These are phyloP conservation scores for Leccinum ponderosum DNA, from an alignment of 1,284 basidiomycete species.

Conservation along the genomic window DNA sequence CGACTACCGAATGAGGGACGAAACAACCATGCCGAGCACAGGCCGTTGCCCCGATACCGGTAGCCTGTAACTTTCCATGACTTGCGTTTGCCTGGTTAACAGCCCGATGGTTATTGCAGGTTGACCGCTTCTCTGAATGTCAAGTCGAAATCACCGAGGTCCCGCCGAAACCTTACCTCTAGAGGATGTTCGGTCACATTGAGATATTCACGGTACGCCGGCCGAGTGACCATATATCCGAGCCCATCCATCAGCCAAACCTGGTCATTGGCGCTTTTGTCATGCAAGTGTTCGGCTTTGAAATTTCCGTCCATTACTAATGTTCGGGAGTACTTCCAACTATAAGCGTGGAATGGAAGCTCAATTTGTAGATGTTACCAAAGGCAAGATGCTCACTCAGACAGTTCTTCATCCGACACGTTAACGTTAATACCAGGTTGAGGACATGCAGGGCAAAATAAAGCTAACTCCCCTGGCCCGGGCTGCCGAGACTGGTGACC, in stretches of 20 bases:
- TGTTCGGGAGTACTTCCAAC: constrained; percentile 3
- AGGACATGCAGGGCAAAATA: too few relatives aligned
- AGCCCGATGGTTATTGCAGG: constrained; percentile 8
- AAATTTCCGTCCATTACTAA: constrained; percentile 1
- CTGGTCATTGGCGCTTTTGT: not conserved
- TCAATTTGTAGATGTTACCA: not conserved
- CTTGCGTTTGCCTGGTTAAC: constrained; percentile 5
- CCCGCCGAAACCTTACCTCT: not conserved
- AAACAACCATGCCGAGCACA: not conserved
- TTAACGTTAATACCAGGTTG: too few relatives aligned
- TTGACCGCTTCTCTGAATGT: not conserved
- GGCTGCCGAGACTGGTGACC: too few relatives aligned
- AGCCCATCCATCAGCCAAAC: constrained; percentile 13
- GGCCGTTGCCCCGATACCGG: not conserved
- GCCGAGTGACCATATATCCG: constrained; percentile 3
- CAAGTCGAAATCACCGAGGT: not conserved
- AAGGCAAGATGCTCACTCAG: too few relatives aligned
- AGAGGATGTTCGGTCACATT: rapidly evolving
- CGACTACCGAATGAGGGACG: not conserved
- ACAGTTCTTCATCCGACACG: too few relatives aligned
- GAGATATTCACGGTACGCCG: not conserved
- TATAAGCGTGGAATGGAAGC: not conserved
- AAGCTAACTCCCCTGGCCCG: too few relatives aligned
- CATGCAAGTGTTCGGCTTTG: constrained; percentile 8
- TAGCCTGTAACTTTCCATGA: constrained; percentile 4